Base-by-base conservation (phyloP, 306 rosid genomes). In the Dalbergia cochinchinensis region DNA sequence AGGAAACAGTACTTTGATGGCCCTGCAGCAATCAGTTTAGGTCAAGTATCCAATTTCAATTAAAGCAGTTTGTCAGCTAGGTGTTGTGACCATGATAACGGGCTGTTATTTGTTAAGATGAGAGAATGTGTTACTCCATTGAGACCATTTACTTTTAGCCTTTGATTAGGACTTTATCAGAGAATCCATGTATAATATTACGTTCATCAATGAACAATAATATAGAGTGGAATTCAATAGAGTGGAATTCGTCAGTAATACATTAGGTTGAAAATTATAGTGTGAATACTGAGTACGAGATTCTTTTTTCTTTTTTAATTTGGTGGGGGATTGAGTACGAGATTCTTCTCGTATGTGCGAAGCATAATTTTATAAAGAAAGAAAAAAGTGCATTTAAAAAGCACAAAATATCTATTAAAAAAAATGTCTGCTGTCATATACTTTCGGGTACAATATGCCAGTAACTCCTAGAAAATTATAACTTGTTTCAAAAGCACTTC, bases 341-440 rank as follows among this genome's bases (percentile, higher is more conserved):
- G 62, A 78, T 69, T 78, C 67, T 77, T n/a, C 48, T 65, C 5
- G 8, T 37, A 31, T 31, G 48, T 44, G 19, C 44, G 22, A 53
- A 59, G 33, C 13, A 69, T 10, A 57, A 66, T 60, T 58, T 10
- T 76, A 34, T 51, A 64, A 65, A 77, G 54, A 59, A 78, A 78
- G 69, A 53, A 47, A 12, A 33, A 51, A 45, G 73, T 68, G 20
- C 58, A 7, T 68, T 9, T 42, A 19, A 68, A 44, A 44, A 50
- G 10, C 9, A 42, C 47, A 42, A 42, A 8, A 8, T 42, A 7
- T 42, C 10, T 42, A 42, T 42, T 37, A 4, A 37, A 37, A 37
- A 37, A 37, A 37, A 6, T n/a, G 3, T 37, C 41, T 37, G 7
- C 7, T 6, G 47, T 42, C 47, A 42, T 42, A 7, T 6, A 42